Evolutionary conservation across 2,329 filamentous ascomycete genomes (phyloP).

Genomic region (Dactylellina drechsleri): DNA sequence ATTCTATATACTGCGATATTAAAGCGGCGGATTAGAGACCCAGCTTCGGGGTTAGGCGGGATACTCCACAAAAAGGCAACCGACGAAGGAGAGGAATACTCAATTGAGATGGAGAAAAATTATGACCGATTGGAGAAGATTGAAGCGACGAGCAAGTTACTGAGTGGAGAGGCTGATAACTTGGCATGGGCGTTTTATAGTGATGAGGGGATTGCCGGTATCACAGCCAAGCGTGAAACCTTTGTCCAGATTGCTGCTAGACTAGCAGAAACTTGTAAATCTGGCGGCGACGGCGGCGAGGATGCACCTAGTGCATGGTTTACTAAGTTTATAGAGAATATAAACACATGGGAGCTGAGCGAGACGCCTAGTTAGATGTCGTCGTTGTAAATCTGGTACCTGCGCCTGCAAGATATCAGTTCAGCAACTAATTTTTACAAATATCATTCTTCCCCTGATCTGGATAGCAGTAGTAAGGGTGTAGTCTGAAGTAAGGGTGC

Average conservation of each 20-base stretch:
- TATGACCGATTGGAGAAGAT: conserved; percentile 34
- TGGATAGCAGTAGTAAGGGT: too few species aligned
- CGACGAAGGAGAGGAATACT: conserved; percentile 31
- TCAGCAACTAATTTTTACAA: too few species aligned
- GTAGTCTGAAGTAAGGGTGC: too few species aligned
- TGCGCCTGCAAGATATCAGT: too few species aligned
- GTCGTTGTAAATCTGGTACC: too few species aligned
- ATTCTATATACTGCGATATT: conserved; percentile 46
- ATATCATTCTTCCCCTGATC: too few species aligned
- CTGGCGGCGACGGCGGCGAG: conserved; percentile 19
- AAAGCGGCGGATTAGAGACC: conserved; percentile 49
- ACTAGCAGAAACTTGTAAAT: conserved; percentile 29
- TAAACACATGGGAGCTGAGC: conserved; percentile 6
- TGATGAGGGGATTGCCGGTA: conserved; percentile 27
- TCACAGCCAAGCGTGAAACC: conserved; percentile 20
- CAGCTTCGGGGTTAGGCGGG: conserved; percentile 32
- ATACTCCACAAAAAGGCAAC: conserved; percentile 9
- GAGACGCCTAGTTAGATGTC: too few species aligned
- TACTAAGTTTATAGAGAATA: conserved; percentile 48
- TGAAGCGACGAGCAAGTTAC: conserved; percentile 32
- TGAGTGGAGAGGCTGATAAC: conserved; percentile 42
- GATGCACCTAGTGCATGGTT: conserved; percentile 48
- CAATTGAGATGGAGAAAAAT: conserved; percentile 38
- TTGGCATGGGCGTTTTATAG: conserved; percentile 46
- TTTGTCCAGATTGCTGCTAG: conserved; percentile 28